Evolutionary conservation across 768 basidiomycete species (phyloP).

Genomic region (Lepiota brunneoincarnata): DNA sequence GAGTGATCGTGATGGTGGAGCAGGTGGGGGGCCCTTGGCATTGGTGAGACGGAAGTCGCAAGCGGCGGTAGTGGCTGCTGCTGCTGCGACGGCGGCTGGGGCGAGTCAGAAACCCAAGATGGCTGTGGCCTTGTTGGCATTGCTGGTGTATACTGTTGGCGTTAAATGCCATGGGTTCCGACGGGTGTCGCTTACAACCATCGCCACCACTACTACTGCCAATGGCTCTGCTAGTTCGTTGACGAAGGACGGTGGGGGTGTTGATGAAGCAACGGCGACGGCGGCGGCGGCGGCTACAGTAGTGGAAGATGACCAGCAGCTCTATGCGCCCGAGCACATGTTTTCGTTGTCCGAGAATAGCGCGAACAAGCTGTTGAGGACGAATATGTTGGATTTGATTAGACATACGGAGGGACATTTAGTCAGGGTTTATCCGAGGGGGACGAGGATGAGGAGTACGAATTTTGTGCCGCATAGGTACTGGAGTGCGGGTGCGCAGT

Average conservation of each 20-base stretch:
- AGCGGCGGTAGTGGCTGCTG: too few relatives aligned
- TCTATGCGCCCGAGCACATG: constrained; percentile 83
- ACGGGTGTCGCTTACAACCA: too few relatives aligned
- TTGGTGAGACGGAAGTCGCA: constrained; percentile 6
- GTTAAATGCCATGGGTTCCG: constrained; percentile 87
- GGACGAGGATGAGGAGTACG: constrained; percentile 74
- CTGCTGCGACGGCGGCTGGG: too few relatives aligned
- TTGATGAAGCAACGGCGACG: constrained; percentile 40
- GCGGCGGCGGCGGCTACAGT: constrained; percentile 78
- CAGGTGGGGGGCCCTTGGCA: neutral
- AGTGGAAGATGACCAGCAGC: constrained; percentile 82
- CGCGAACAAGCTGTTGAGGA: constrained; percentile 74
- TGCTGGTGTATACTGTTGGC: constrained; percentile 96
- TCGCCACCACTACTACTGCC: too few relatives aligned
- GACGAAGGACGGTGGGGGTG: too few relatives aligned
- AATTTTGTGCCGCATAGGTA: constrained; percentile 92
- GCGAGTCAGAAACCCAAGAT: constrained; percentile 57
- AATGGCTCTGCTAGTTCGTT: too few relatives aligned
- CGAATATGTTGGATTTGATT: constrained; percentile 66
- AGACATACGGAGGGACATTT: constrained; percentile 89
- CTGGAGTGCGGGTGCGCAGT: constrained; percentile 88
- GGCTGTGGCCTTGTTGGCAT: constrained; percentile 66
- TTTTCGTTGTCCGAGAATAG: constrained; percentile 90
- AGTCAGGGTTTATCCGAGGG: constrained; percentile 87
- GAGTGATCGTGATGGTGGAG: too few relatives aligned